Percentiles rank a stretch among this genome's conserved stretches.
Evolutionary conservation across 192 early-diverging fungal species (phyloP).

Genomic region (Coemansia sp.): DNA sequence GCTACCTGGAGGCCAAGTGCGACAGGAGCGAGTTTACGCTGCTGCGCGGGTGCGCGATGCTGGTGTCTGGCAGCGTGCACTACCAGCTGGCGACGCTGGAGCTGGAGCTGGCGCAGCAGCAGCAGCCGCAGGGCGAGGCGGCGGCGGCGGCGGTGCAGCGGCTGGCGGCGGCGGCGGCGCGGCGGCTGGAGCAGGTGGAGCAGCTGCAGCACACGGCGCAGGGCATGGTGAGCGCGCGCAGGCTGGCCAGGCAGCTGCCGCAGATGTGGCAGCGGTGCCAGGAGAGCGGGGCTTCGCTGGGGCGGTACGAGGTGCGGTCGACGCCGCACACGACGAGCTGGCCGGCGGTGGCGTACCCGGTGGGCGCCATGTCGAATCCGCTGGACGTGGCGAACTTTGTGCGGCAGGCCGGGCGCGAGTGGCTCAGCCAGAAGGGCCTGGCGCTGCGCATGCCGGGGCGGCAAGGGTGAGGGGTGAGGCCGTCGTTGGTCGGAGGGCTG

Average conservation of each 20-base stretch:
- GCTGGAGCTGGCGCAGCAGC: slow-evolving; percentile 9
- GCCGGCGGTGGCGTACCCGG: slow-evolving; percentile 41
- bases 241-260: slow-evolving; percentile 28
- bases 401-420: slow-evolving; percentile 38
- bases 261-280: slow-evolving; percentile 41
- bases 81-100: slow-evolving; percentile 32
- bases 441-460: slow-evolving; percentile 18
- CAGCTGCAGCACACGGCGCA: slow-evolving; percentile 17
- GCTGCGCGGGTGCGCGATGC: slow-evolving; percentile 33
- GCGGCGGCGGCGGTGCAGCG: slow-evolving; percentile 5
- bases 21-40: slow-evolving; percentile 13
- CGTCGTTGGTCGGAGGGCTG: too few relatives aligned
- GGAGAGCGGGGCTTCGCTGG: neutral
- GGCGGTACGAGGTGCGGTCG: slow-evolving; percentile 38
- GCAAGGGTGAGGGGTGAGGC: neutral
- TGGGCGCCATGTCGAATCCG: slow-evolving; percentile 41
- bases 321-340: slow-evolving; percentile 24
- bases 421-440: slow-evolving; percentile 29
- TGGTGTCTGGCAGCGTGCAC: slow-evolving; percentile 26
- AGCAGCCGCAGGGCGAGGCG: slow-evolving; percentile 21
- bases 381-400: slow-evolving; percentile 50
- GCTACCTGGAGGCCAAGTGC: slow-evolving; percentile 23
- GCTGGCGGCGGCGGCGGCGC: slow-evolving; percentile 13
- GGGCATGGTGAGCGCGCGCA: slow-evolving; percentile 18
- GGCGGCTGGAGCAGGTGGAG: slow-evolving; percentile 23